Evolutionary conservation across 1,139 yeast genomes (phyloP).

Genomic region (Debaryomyces fabryi): DNA sequence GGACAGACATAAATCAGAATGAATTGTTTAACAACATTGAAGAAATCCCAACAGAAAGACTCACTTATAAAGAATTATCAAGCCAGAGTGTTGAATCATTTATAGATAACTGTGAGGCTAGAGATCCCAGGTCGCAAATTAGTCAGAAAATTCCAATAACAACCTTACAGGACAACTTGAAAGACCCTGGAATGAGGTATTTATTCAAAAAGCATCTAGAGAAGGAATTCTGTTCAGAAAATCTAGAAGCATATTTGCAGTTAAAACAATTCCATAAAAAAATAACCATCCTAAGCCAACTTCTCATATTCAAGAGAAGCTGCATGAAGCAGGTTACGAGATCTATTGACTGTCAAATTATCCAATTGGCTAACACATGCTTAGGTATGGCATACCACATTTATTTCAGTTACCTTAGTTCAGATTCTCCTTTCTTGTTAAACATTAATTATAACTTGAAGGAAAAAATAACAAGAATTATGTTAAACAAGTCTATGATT

Average conservation of each 20-base stretch:
- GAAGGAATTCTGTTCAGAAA: conserved; percentile 71
- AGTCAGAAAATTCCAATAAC: conserved; percentile 2
- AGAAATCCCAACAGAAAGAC: not conserved
- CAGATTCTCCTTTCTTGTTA: conserved; percentile 69
- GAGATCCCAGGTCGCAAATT: not conserved
- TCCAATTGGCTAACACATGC: conserved; percentile 51
- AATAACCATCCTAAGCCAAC: conserved; percentile 20
- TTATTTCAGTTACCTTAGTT: conserved; percentile 67
- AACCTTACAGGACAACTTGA: conserved; percentile 51
- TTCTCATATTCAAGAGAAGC: conserved; percentile 21
- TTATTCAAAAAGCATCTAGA: conserved; percentile 68
- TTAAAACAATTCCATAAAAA: conserved; percentile 45
- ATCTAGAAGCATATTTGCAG: conserved; percentile 69
- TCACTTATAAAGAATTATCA: not conserved
- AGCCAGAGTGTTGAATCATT: conserved; percentile 6
- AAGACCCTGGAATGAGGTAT: conserved; percentile 79
- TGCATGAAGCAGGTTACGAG: conserved; percentile 11
- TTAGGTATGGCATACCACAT: conserved; percentile 62
- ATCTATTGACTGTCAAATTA: conserved; percentile 33
- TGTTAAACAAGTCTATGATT: conserved; percentile 29
- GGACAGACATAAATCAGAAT: conserved; percentile 17
- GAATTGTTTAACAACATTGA: not conserved
- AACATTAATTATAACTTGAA: conserved; percentile 68
- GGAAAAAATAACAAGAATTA: conserved; percentile 46
- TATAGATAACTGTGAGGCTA: not conserved